These are phyloP conservation scores for Gamsiella multidivaricata DNA, from an alignment of 192 early-diverging fungal species.

Conservation along the genomic window DNA sequence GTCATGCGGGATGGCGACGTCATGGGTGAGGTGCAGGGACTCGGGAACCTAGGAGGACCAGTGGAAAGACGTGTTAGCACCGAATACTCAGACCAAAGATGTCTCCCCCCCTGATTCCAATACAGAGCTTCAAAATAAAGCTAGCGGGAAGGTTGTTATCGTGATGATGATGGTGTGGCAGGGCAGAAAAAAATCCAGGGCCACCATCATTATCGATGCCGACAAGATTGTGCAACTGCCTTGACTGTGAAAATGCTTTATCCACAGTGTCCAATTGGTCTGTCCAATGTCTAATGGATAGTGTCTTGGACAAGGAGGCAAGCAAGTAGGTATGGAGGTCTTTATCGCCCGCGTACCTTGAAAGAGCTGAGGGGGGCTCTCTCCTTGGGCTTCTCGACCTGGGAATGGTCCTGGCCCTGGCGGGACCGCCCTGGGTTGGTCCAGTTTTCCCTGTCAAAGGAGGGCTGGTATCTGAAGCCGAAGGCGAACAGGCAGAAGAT, in stretches of 20 bases:
- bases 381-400: not conserved
- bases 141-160: no score
- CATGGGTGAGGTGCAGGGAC: constrained; percentile 42
- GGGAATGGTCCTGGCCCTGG: not conserved
- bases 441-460: constrained; percentile 17
- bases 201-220: not conserved
- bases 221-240: not conserved
- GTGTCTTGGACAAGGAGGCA: not conserved
- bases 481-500: constrained; percentile 11
- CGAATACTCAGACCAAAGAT: not conserved
- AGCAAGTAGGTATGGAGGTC: not conserved
- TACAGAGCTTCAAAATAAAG: no score
- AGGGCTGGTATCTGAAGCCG: constrained; percentile 1
- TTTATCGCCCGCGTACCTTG: not conserved
- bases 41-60: constrained; percentile 22
- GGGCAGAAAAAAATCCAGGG: no score
- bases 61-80: not conserved
- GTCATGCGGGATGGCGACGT: constrained; percentile 57
- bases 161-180: no score
- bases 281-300: no score
- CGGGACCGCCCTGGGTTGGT: not conserved
- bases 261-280: no score
- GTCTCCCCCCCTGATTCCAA: not conserved
- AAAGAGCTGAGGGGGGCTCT: not conserved
- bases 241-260: no score